Base-by-base conservation (phyloP, 106 monocot genomes). In the Chionographis japonica region DNA sequence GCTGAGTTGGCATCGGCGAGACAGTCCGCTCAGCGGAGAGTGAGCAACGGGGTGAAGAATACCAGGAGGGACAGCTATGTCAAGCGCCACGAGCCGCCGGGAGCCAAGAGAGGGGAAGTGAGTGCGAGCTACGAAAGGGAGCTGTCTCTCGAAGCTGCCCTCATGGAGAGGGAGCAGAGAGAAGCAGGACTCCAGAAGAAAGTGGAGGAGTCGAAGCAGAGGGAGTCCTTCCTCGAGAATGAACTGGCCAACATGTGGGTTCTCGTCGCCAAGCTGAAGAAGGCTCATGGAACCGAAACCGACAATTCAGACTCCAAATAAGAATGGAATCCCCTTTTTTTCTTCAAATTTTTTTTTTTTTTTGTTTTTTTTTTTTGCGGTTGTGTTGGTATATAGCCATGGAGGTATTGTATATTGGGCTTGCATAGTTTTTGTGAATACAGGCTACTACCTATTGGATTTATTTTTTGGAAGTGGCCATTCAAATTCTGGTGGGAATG, bases 161-260 rank as follows among this genome's bases (percentile, higher is more conserved):
- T 89, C 3, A 51, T 55, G 52, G 95, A 92, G 41, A 95, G 80
- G 74, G 88, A 88, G 50, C 86, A 84, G 57, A 80, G 74, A 73
- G 95, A 95, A 75, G 61, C 65, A 6, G 89, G 89, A 27, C 82
- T 92, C 17, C 81, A 84, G 63, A 89, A 78, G 68, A 89, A 72
- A 73, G 56, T 95, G 0, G 95, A 95, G 65, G 86, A 88, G 56
- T 84, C 86, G 4, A 86, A 89, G 52, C 77, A 86, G 43, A 92
- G 74, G 46, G 95, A 95, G 76, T 79, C 89, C 2, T 82, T 74
- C 52, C 56, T 95, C 35, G 95, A 95, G 68, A 89, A 83, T 76
- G 95, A 95, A 62, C 77, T 95, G 49, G 86, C 95, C 4, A 92
- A 84, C 68, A 92, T 95, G 95, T 92, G 92, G 95, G 76, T 89